phyloP scores from a whole-genome alignment of 257 asterid genomes.

The Nicotiana knightiana region DNA sequence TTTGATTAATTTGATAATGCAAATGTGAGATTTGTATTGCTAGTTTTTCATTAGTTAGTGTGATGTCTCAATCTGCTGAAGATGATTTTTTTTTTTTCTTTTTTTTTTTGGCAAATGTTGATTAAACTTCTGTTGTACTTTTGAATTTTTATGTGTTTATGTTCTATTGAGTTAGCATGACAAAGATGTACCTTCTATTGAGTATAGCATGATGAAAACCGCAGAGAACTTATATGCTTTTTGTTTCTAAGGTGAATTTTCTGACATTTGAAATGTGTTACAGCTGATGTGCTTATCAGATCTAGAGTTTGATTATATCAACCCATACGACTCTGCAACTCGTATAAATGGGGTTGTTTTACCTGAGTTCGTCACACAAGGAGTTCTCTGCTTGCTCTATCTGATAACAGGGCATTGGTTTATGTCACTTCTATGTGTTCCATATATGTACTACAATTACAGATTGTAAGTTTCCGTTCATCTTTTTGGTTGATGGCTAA shows the following conservation, averaged over 20 bases:
- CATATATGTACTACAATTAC: slow-evolving; percentile 71
- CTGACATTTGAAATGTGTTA: slow-evolving; percentile 15
- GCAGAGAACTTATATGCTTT: neutral
- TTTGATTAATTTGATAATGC: neutral
- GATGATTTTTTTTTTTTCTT: neutral
- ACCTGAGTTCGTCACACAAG: slow-evolving; percentile 83
- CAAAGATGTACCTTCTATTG: neutral
- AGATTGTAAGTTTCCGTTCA: slow-evolving; percentile 57
- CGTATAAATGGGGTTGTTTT: slow-evolving; percentile 70
- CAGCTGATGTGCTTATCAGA: slow-evolving; percentile 96
- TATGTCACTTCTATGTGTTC: slow-evolving; percentile 66
- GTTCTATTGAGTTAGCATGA: too few relatives aligned
- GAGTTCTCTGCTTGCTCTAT: slow-evolving; percentile 66
- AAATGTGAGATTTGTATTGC: neutral
- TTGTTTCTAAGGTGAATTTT: neutral
- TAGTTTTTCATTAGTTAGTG: neutral
- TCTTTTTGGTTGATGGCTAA: neutral
- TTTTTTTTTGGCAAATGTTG: neutral
- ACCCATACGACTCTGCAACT: slow-evolving; percentile 81
- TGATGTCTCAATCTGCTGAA: neutral
- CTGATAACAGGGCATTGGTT: slow-evolving; percentile 85
- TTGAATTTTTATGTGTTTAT: neutral
- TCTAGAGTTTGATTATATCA: slow-evolving; percentile 83
- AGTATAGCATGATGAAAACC: neutral
- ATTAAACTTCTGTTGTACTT: neutral